Evolutionary conservation across 225 moss, liverwort and hornwort genomes (phyloP).

Genomic region (Anthoceros angustus): DNA sequence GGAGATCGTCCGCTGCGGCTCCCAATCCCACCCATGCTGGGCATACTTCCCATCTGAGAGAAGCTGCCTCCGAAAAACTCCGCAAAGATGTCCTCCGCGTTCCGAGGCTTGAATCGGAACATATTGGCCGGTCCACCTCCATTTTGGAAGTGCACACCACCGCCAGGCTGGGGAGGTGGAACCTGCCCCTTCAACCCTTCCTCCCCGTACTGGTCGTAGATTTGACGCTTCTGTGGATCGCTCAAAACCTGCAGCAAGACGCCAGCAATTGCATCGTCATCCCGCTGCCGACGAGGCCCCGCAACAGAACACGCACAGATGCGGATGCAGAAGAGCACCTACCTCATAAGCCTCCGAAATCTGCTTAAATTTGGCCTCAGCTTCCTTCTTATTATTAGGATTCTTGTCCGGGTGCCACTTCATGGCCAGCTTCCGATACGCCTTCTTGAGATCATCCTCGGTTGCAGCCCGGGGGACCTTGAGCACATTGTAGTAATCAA

Average conservation of each 20-base stretch:
- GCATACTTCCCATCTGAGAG: conserved; percentile 31
- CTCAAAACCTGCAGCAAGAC: conserved; percentile 39
- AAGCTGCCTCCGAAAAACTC: conserved; percentile 71
- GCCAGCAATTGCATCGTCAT: neutral
- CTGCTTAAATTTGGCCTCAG: conserved; percentile 99
- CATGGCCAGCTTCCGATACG: conserved; percentile 97
- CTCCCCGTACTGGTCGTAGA: conserved; percentile 96
- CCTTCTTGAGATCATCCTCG: conserved; percentile 96
- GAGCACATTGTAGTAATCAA: conserved; percentile 89
- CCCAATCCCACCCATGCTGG: conserved; percentile 17
- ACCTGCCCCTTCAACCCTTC: conserved; percentile 93
- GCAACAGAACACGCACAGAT: neutral
- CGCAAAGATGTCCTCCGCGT: conserved; percentile 55
- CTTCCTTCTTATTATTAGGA: conserved; percentile 98
- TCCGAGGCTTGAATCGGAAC: conserved; percentile 57
- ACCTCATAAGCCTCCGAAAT: conserved; percentile 99
- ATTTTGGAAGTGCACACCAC: conserved; percentile 44
- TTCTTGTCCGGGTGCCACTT: conserved; percentile 99
- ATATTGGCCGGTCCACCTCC: conserved; percentile 39
- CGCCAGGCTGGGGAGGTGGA: conserved; percentile 45
- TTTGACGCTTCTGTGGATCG: conserved; percentile 92
- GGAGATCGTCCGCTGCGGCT: conserved; percentile 25
- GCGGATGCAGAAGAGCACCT: neutral
- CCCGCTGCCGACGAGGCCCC: conserved; percentile 4
- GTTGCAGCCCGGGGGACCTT: conserved; percentile 79